Evolutionary conservation across 495 filamentous ascomycete species (phyloP), one percentile per base, ranked within the genome.

Genomic region (Pyrenula aspistea): DNA sequence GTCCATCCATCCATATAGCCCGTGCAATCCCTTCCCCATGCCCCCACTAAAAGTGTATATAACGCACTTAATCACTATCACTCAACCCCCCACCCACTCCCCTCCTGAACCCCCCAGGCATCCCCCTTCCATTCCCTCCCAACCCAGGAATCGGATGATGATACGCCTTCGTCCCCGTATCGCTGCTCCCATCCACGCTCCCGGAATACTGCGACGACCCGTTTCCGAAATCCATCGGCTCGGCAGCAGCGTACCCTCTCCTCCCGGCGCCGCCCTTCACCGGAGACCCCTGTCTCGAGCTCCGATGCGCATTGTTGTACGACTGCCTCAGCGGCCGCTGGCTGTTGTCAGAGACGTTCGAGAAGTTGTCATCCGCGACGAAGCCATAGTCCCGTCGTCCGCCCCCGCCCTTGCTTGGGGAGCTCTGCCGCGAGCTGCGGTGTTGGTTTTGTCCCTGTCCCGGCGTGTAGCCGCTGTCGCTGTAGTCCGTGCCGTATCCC

Each of bases 101-200:
- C 50, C 22, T 53, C 24, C 53, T 22, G 1, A 53, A 8, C 0
- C 56, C 25, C 42, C 53, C 25, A 42, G 24, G 2, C 12, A 25
- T 50, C 51, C 23, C 48, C 10, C 2, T 22, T 15, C 2, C 22
- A 8, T 19, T n/a, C 24, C 23, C 15, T 25, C 76, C 83, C 63
- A 91, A 68, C 1, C 88, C 88, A 0, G 89, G 87, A 60, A 92
- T 88, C 1, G 84, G 76, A 67, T 91, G 88, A 58, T 78, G 80
- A 66, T 95, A 95, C 52, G 78, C 82, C 75, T 88, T 91, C 20
- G 89, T 93, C 22, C 89, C 89, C 12, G 79, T 67, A 1, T 81
- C 82, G 56, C 80, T 79, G 54, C 80, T 78, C 4, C 78, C 75
- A 8, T 73, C 77, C 10, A 73, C 72, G 36, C 70, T 74, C 31